Base-by-base conservation (phyloP, 805 yeast species). In the Pichia eremophila region DNA sequence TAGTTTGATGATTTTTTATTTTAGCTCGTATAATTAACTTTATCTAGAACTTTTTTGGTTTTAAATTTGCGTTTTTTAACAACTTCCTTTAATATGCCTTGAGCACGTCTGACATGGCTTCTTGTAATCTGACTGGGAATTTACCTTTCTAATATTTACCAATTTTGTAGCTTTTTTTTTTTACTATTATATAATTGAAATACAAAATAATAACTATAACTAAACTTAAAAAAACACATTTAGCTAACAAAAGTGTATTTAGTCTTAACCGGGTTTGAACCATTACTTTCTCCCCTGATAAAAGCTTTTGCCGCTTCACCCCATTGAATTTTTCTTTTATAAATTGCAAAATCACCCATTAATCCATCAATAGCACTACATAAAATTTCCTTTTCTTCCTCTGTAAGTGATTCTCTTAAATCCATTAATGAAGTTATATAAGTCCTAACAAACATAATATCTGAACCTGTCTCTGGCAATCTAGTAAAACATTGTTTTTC, bases 251-350 rank as follows among this genome's bases (percentile, higher is more conserved):
- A 60, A 14, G 56, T 48, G 39, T 53, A 56, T 11, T 55, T 50
- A 25, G 54, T 57, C 3, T 57, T 39, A 32, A 57, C 57, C 18
- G 56, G 57, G 1, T 64, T 61, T 5, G 50, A 34, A 8, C 75
- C 75, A 43, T 67, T 53, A 7, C 68, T 56, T 41, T 70, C 68
- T 3, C 68, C 67, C 34, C 58, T 62, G 51, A 75, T 44, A 44
- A 63, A 75, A 5, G 64, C 54, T 49, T 68, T 67, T 0, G 78
- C 81, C 0, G 90, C 83, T 0, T 76, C 77, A 0, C 89, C 87
- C 89, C 93, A 85, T 52, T 70, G 79, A 2, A 72, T 72, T 32
- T 77, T 71, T 49, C 77, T 71, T 61, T 85, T 85, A 66, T 85
- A 85, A 28, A 67, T 65, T 1, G 79, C 78, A 48, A 84, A 61